These are phyloP conservation scores for Neospermospora avenae DNA, from an alignment of 2,329 filamentous ascomycete genomes.

Conservation along the genomic window DNA sequence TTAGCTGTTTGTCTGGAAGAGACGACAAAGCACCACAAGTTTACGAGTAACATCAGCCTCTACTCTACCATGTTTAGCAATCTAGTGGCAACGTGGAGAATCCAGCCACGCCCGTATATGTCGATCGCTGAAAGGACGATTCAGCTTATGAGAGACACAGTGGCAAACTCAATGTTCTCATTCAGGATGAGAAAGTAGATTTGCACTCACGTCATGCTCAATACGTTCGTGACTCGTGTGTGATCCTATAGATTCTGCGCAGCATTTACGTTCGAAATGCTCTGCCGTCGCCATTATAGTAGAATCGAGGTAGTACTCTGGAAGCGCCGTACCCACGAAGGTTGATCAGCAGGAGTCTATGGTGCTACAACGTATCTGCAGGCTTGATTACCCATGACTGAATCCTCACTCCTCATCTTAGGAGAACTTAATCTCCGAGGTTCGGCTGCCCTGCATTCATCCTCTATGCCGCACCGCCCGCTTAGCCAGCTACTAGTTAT, in stretches of 20 bases:
- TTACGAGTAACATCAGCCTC: no score
- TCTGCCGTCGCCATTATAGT: background rate
- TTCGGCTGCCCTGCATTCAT: background rate
- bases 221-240: background rate
- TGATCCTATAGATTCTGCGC: background rate
- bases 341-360: background rate
- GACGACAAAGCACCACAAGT: no score
- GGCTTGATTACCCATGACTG: background rate
- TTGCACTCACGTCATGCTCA: no score
- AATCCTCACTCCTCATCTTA: background rate
- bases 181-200: no score
- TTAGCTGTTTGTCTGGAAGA: no score
- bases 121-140: no score
- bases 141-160: no score
- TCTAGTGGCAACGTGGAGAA: no score
- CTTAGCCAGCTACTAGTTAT: background rate
- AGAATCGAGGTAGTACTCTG: background rate
- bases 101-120: no score
- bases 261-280: background rate
- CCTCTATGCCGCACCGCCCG: background rate
- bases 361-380: background rate
- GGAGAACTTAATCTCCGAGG: background rate
- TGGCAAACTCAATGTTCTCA: no score
- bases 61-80: no score
- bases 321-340: background rate